Evolutionary conservation across 148 eudicot species (phyloP), one percentile per base, ranked within the genome.

Genomic region (Tetragonia tetragonoides): DNA sequence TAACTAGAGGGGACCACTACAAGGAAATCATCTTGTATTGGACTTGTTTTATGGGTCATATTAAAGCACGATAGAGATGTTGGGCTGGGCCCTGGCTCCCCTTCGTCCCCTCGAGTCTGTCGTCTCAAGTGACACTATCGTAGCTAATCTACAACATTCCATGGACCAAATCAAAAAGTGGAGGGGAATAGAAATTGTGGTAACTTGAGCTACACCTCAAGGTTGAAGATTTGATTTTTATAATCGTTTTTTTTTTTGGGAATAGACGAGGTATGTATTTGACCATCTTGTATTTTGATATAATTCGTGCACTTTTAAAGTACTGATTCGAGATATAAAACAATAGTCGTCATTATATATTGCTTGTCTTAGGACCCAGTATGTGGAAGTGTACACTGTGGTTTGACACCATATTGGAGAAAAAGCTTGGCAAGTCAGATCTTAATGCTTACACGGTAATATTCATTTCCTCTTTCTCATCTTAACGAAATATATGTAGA

Each of bases 381-480:
- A 7, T 83, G 85, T 66, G 85, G 80, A 75, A 83, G 85, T 67
- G 75, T 79, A 28, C 85, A 83, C 37, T 83, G 83, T 57, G 82
- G 77, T 39, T 66, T 79, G 34, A 82, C 80, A 18, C 85, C 85
- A 0, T 83, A 79, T 49, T 83, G 85, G 85, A 79, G 82, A 72
- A 83, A 72, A 83, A 75, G 65, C 82, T 83, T 3, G 77, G 71
- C 8, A 79, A 59, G 61, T 42, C 70, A 34, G 39, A 83, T 18
- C 75, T 75, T 28, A 83, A 65, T 6, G 85, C 82, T 2, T 83
- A 78, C 46, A 82, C 78, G 84, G 84, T 82, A 78, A 53, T 44
- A 37, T 47, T 12, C 17, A 28, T 28, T 28, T 28, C 34, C 34
- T 28, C 34, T 28, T 28, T 28, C 34, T 28, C 34, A 28, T 28